Conservation (phyloP, 1,139 yeast genomes). For the Arxiozyma heterogenica region DNA sequence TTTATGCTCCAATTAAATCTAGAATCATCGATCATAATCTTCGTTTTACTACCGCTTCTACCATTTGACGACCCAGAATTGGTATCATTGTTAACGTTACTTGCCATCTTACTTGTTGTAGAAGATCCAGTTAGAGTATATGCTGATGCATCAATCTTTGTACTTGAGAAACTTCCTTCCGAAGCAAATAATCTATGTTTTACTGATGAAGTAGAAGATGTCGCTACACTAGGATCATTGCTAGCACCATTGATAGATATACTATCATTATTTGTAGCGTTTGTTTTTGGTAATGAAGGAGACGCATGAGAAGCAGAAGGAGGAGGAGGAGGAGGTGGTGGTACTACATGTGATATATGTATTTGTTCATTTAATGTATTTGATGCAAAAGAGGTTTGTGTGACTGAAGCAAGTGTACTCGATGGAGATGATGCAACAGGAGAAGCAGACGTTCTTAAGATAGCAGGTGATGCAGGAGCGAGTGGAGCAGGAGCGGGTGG, state of each 20-base stretch:
- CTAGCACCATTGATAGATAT: constrained; percentile 19
- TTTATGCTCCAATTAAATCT: constrained; percentile 60
- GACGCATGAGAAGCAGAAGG: too few relatives aligned
- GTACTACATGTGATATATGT: constrained; percentile 23
- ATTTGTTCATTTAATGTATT: constrained; percentile 9
- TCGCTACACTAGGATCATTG: constrained; percentile 23
- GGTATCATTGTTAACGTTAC: not conserved
- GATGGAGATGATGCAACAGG: constrained; percentile 2
- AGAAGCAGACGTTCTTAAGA: constrained; percentile 15
- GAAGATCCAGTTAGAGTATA: constrained; percentile 8
- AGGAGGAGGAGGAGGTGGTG: constrained; percentile 17
- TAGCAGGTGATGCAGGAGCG: constrained; percentile 7
- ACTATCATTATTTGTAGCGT: constrained; percentile 11
- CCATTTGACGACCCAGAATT: constrained; percentile 1
- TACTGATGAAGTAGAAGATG: constrained; percentile 11
- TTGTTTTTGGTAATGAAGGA: not conserved
- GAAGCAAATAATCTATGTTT: constrained; percentile 29
- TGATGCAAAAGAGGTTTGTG: constrained; percentile 9
- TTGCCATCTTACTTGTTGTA: not conserved
- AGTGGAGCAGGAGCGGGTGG: constrained; percentile 3
- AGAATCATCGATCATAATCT: constrained; percentile 56
- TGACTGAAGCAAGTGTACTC: constrained; percentile 14
- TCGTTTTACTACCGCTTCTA: constrained; percentile 10
- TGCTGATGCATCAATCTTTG: constrained; percentile 10
- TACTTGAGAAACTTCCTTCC: constrained; percentile 14